Percentiles rank a stretch among this genome's conserved stretches.
Conservation (phyloP, 1,139 yeast genomes). For the Yamadazyma dendronema region DNA sequence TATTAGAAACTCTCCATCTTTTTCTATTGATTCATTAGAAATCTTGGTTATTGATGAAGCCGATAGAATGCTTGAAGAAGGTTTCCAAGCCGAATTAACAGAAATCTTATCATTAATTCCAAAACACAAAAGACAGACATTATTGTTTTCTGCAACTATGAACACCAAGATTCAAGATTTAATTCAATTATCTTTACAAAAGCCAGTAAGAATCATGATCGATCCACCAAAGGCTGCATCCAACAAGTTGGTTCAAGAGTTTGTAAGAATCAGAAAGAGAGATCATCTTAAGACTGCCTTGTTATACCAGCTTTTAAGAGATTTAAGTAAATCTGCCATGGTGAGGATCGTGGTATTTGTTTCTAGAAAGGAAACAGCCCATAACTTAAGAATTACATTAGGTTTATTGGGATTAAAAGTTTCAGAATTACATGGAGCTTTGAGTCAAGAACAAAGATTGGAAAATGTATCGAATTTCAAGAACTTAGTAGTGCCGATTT, state of each 20-base stretch:
- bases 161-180: slow-evolving; percentile 86
- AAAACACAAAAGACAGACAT: slow-evolving; percentile 80
- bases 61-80: slow-evolving; percentile 98
- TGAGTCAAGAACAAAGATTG: slow-evolving; percentile 94
- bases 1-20: slow-evolving; percentile 90
- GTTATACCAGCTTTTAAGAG: slow-evolving; percentile 65
- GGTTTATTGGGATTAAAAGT: slow-evolving; percentile 87
- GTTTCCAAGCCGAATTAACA: slow-evolving; percentile 90
- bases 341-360: slow-evolving; percentile 86
- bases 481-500: slow-evolving; percentile 75
- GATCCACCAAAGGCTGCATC: slow-evolving; percentile 97
- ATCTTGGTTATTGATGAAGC: slow-evolving; percentile 95
- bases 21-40: slow-evolving; percentile 86
- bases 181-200: slow-evolving; percentile 80
- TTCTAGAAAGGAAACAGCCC: slow-evolving; percentile 87
- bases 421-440: slow-evolving; percentile 91
- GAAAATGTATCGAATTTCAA: slow-evolving; percentile 80
- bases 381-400: slow-evolving; percentile 74
- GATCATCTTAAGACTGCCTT: slow-evolving; percentile 82
- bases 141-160: slow-evolving; percentile 97
- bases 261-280: slow-evolving; percentile 89
- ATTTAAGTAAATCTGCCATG: slow-evolving; percentile 58
- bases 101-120: slow-evolving; percentile 89
- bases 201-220: slow-evolving; percentile 92
- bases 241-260: slow-evolving; percentile 81